Conservation (phyloP, 257 asterid genomes). For the Phtheirospermum japonicum region DNA sequence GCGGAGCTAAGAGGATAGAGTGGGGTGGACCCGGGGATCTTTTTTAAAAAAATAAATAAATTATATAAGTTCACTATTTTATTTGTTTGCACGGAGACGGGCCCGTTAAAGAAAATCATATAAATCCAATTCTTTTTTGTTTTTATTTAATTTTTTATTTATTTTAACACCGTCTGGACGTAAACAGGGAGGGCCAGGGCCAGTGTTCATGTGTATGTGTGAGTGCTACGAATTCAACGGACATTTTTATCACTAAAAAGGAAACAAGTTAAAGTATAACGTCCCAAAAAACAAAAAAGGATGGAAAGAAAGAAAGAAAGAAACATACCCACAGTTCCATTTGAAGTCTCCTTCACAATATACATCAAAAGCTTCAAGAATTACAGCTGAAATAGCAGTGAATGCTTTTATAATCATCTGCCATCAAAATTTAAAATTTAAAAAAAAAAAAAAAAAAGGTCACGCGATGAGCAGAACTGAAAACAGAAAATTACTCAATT, state of each 20-base stretch:
- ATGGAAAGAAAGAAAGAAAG: background rate
- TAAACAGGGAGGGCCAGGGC: too few species aligned
- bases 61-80: too few species aligned
- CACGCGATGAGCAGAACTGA: constrained; percentile 24
- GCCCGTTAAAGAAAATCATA: too few species aligned
- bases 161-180: too few species aligned
- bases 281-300: background rate
- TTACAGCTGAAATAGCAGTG: constrained; percentile 83
- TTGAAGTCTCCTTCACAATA: constrained; percentile 97
- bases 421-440: constrained; percentile 33
- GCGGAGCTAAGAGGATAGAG: too few species aligned
- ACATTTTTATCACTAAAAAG: background rate
- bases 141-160: too few species aligned
- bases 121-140: too few species aligned
- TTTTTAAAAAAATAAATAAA: too few species aligned
- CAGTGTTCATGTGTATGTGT: background rate
- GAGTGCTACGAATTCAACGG: background rate
- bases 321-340: constrained; percentile 85
- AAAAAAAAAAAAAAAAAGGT: constrained; percentile 17
- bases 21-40: too few species aligned
- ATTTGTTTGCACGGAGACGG: too few species aligned
- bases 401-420: constrained; percentile 97
- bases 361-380: constrained; percentile 88
- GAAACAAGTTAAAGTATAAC: constrained; percentile 11
- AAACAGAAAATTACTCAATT: constrained; percentile 7